phyloP scores from a whole-genome alignment of 495 filamentous ascomycete species.

The Aspergillus cristatus region DNA sequence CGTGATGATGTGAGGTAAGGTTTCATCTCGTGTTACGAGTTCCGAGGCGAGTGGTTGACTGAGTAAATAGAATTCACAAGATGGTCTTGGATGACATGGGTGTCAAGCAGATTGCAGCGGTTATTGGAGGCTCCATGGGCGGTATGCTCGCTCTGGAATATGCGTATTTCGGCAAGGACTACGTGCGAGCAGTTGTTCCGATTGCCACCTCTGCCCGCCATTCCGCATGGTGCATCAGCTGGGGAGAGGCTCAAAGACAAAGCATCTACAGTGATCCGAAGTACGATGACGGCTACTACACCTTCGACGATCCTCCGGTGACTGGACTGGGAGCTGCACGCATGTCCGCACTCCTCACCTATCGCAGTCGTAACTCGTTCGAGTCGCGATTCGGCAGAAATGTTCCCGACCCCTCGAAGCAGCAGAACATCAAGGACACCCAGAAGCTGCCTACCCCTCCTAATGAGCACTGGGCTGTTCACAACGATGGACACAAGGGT shows the following conservation, averaged over 20 bases:
- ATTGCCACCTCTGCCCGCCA: constrained; percentile 93
- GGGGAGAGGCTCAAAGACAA: constrained; percentile 95
- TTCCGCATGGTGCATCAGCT: constrained; percentile 98
- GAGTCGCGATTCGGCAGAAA: constrained; percentile 92
- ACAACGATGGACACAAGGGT: constrained; percentile 86
- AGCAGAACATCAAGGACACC: constrained; percentile 65
- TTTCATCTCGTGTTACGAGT: not conserved
- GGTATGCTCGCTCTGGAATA: constrained; percentile 97
- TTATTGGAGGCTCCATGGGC: constrained; percentile 95
- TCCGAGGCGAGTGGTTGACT: constrained; percentile 5
- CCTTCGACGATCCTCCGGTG: constrained; percentile 70
- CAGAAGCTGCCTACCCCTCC: constrained; percentile 54
- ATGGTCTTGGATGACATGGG: constrained; percentile 84
- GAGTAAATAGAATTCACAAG: constrained; percentile 66
- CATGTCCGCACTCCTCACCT: constrained; percentile 93
- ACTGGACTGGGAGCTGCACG: constrained; percentile 88
- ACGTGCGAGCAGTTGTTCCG: constrained; percentile 82
- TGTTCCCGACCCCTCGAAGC: constrained; percentile 71
- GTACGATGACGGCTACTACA: constrained; percentile 94
- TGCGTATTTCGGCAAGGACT: constrained; percentile 91
- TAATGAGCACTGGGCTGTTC: constrained; percentile 85
- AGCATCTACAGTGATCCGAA: constrained; percentile 98
- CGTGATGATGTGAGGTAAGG: constrained; percentile 88
- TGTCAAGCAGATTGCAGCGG: constrained; percentile 74
- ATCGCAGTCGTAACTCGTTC: constrained; percentile 92